These are phyloP conservation scores for Hypericum androsaemum DNA, from an alignment of 345 rosid genomes.

Conservation along the genomic window DNA sequence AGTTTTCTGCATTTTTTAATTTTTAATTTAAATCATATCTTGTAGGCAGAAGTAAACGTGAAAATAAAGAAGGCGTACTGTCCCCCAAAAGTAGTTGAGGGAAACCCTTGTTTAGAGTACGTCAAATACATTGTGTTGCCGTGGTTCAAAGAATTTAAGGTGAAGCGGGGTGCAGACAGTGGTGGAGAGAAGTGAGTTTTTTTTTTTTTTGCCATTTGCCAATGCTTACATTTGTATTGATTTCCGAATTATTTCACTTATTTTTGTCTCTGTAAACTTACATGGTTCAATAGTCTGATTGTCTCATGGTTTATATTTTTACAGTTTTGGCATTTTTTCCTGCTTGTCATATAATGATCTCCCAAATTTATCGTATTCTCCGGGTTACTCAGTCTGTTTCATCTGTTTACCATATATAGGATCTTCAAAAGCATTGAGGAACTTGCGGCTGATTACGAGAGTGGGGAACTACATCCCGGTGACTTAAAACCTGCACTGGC, in stretches of 20 bases:
- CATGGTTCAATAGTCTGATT: no score
- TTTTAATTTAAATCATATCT: slow-evolving; percentile 5
- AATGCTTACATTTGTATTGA: neutral
- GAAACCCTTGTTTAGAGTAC: slow-evolving; percentile 83
- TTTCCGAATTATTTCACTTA: neutral
- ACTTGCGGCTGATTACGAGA: slow-evolving; percentile 54
- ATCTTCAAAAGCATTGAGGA: slow-evolving; percentile 50
- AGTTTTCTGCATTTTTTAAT: neutral
- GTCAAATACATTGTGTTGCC: slow-evolving; percentile 55
- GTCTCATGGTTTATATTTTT: no score
- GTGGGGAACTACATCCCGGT: slow-evolving; percentile 59
- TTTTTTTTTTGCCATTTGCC: neutral
- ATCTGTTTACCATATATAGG: slow-evolving; percentile 25
- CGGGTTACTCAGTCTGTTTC: no score
- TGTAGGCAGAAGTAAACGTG: slow-evolving; percentile 65
- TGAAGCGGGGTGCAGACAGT: slow-evolving; percentile 45
- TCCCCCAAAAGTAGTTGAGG: slow-evolving; percentile 55
- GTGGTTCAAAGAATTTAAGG: slow-evolving; percentile 65
- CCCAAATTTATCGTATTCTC: no score
- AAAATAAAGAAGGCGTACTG: slow-evolving; percentile 89
- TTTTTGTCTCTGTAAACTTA: neutral
- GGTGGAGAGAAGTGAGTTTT: slow-evolving; percentile 76
- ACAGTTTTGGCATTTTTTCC: no score
- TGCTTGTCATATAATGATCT: no score
- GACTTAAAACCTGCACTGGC: slow-evolving; percentile 64